A percentile compares a stretch with the other conserved stretches of the same genome.
Conservation (phyloP, 148 eudicot genomes). For the Arbutus unedo region DNA sequence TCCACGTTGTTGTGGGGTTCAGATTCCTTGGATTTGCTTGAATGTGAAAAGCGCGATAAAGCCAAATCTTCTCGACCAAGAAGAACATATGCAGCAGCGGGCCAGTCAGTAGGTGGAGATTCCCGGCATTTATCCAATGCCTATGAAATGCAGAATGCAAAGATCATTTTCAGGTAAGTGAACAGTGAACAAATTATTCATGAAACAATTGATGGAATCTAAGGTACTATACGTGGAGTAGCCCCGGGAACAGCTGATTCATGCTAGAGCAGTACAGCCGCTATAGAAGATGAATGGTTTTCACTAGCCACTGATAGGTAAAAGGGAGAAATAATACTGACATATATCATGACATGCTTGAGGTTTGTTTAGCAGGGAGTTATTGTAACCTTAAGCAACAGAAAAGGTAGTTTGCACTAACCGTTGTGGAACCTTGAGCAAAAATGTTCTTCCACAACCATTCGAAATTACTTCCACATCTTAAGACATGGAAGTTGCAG, state of each 20-base stretch:
- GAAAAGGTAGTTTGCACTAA: background rate
- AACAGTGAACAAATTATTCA: background rate
- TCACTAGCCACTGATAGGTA: no score
- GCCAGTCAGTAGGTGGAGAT: conserved; percentile 96
- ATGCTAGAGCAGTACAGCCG: background rate
- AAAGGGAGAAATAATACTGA: background rate
- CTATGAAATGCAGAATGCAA: conserved; percentile 30
- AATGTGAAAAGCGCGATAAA: conserved; percentile 49
- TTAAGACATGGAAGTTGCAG: background rate
- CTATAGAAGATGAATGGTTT: no score
- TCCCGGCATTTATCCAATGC: conserved; percentile 93
- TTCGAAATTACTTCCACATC: background rate
- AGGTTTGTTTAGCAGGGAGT: background rate
- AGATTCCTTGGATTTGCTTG: conserved; percentile 49
- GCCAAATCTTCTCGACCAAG: conserved; percentile 98
- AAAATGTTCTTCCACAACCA: background rate
- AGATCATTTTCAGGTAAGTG: background rate
- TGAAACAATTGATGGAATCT: background rate
- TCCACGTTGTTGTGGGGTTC: conserved; percentile 54
- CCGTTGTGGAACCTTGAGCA: background rate
- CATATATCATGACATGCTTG: background rate
- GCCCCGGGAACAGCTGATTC: background rate
- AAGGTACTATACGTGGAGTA: background rate
- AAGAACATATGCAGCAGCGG: conserved; percentile 94
- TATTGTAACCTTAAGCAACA: conserved; percentile 9